Conservation (phyloP, 2,329 filamentous ascomycete species). For the Ascochyta rabiei region DNA sequence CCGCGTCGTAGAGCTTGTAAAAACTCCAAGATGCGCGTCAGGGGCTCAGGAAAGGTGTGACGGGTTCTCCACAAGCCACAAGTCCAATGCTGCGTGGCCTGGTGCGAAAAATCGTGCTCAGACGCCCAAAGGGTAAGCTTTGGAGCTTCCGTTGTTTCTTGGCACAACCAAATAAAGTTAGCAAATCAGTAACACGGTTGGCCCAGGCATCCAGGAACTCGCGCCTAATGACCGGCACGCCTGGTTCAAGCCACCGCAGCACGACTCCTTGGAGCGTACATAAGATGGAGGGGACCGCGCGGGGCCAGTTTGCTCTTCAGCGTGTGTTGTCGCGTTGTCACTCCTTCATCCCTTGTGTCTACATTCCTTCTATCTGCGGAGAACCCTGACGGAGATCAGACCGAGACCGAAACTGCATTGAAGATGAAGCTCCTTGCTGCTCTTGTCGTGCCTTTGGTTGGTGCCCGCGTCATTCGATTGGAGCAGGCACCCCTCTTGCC, state of each 20-base stretch:
- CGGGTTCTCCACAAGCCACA: neutral
- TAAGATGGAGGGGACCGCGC: constrained; percentile 10
- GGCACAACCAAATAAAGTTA: constrained; percentile 5
- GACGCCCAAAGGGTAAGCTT: constrained; percentile 5
- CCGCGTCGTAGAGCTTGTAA: neutral
- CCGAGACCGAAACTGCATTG: neutral
- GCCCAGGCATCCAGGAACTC: constrained; percentile 11
- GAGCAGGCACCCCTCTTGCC: constrained; percentile 1
- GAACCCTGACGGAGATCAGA: constrained; percentile 8
- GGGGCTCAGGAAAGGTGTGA: neutral
- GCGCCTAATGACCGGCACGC: constrained; percentile 12
- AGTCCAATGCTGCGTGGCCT: neutral
- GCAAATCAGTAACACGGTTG: constrained; percentile 11
- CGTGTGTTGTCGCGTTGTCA: neutral
- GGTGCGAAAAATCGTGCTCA: neutral
- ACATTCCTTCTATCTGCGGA: neutral
- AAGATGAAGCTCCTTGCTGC: constrained; percentile 16
- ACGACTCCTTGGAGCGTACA: neutral
- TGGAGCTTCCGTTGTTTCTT: constrained; percentile 7
- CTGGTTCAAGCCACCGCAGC: constrained; percentile 16
- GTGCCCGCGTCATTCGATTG: constrained; percentile 10
- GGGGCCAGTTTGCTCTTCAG: neutral
- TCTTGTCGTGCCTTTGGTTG: constrained; percentile 17
- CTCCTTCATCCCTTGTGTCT: neutral
- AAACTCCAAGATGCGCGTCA: neutral